A percentile compares a stretch with the other conserved stretches of the same genome.
These are phyloP conservation scores for Croton setiger DNA, from an alignment of 441 rosid species.

Conservation along the genomic window DNA sequence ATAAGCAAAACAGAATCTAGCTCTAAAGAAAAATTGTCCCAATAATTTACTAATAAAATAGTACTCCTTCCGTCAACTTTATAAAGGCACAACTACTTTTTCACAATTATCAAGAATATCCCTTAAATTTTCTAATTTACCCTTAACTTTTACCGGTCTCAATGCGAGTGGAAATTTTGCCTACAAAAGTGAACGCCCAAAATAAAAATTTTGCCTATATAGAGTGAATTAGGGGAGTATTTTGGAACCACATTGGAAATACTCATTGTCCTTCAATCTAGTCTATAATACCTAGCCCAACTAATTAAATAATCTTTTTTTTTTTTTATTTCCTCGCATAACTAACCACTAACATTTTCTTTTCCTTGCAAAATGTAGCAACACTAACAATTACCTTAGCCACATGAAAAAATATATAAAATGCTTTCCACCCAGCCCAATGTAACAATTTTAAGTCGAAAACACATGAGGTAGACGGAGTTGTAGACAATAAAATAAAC, in stretches of 20 bases:
- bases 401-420: neutral
- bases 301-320: neutral
- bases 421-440: neutral
- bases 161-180: no score
- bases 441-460: neutral
- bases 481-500: no score
- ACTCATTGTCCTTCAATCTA: neutral
- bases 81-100: no score
- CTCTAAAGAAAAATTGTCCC: neutral
- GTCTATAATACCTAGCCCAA: neutral
- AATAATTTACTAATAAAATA: neutral
- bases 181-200: no score
- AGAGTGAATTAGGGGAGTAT: no score
- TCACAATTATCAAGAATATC: no score
- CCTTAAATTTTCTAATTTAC: no score
- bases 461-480: neutral
- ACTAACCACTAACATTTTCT: neutral
- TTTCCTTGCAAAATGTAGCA: neutral
- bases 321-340: neutral
- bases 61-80: neutral
- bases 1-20: neutral
- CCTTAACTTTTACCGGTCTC: no score
- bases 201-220: no score
- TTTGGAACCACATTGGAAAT: neutral
- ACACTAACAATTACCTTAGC: neutral